Evolutionary conservation across 1,139 yeast genomes (phyloP).

Genomic region (Nadsonia commutata): DNA sequence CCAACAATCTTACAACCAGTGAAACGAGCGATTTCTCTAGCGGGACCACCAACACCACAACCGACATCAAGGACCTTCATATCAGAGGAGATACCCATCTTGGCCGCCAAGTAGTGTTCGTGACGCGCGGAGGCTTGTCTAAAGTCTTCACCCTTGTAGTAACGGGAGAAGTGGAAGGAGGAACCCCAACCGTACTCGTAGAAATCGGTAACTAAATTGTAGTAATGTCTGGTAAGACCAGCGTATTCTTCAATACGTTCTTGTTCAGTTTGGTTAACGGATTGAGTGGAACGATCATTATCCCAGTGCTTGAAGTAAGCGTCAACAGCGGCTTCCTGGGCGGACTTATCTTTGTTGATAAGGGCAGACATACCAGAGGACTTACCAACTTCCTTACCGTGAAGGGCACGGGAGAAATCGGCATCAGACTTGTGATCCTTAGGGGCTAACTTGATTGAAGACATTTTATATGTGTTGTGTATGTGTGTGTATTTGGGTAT

Average conservation of each 20-base stretch:
- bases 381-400: slow-evolving; percentile 54
- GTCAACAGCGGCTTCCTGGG: slow-evolving; percentile 69
- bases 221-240: slow-evolving; percentile 84
- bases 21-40: slow-evolving; percentile 86
- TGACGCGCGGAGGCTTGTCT: slow-evolving; percentile 92
- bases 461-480: slow-evolving; percentile 10
- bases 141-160: slow-evolving; percentile 86
- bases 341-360: slow-evolving; percentile 58
- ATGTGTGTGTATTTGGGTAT: neutral
- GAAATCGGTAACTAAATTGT: slow-evolving; percentile 87
- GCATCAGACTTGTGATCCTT: slow-evolving; percentile 26
- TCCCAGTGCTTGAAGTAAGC: slow-evolving; percentile 98
- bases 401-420: slow-evolving; percentile 71
- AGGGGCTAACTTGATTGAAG: slow-evolving; percentile 23
- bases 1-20: slow-evolving; percentile 82
- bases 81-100: slow-evolving; percentile 63
- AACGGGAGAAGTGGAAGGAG: slow-evolving; percentile 94
- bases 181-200: slow-evolving; percentile 99
- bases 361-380: slow-evolving; percentile 66
- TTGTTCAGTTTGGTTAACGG: slow-evolving; percentile 50
- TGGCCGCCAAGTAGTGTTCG: slow-evolving; percentile 85
- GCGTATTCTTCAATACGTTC: slow-evolving; percentile 76
- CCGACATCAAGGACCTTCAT: slow-evolving; percentile 95
- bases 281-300: slow-evolving; percentile 33
- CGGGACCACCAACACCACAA: slow-evolving; percentile 99